Evolutionary conservation across 2,329 filamentous ascomycete species (phyloP).

Genomic region (Cordyceps cicadae): DNA sequence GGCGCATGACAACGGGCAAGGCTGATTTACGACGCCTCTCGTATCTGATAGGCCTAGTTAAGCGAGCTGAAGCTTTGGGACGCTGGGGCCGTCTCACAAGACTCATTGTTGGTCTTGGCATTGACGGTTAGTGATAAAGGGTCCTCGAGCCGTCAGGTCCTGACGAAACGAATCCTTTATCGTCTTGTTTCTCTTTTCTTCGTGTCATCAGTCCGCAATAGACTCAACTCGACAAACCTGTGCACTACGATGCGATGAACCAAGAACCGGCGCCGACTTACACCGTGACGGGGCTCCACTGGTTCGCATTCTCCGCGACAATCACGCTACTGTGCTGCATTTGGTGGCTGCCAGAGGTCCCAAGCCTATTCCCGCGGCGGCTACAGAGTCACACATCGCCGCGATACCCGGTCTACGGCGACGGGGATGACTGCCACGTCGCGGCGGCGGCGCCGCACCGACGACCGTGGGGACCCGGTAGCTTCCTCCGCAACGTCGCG

Average conservation of each 20-base stretch:
- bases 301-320: slow-evolving; percentile 1
- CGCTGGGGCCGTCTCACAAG: neutral
- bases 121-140: neutral
- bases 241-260: neutral
- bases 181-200: neutral
- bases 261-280: neutral
- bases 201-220: neutral
- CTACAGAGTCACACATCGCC: neutral
- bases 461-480: neutral
- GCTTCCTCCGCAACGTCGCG: neutral
- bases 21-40: slow-evolving; percentile 9
- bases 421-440: neutral
- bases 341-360: neutral
- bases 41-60: slow-evolving; percentile 9
- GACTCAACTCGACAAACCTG: neutral
- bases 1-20: slow-evolving; percentile 3
- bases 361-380: neutral
- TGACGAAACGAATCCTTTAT: neutral
- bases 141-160: too few relatives aligned
- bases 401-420: neutral
- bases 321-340: neutral
- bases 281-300: neutral
- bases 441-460: neutral
- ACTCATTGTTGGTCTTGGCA: neutral
- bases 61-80: slow-evolving; percentile 6